These are phyloP conservation scores for Pichia eremophila DNA, from an alignment of 805 yeast species.

Conservation along the genomic window DNA sequence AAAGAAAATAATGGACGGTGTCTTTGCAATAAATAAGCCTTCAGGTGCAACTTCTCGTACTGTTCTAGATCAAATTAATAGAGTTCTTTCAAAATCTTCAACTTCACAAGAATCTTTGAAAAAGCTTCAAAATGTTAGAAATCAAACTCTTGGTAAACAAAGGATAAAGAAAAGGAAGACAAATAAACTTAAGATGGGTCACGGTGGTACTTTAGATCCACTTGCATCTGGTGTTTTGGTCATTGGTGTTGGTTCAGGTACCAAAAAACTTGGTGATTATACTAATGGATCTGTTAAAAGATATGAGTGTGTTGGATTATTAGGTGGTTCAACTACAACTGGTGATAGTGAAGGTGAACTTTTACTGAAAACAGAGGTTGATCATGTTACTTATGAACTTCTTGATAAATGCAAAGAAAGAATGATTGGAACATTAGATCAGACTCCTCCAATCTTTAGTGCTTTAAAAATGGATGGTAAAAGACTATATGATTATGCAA, in stretches of 20 bases:
- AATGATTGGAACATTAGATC: conserved; percentile 74
- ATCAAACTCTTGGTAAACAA: conserved; percentile 35
- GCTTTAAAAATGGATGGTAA: conserved; percentile 93
- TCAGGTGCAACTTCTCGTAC: conserved; percentile 74
- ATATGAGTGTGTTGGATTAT: conserved; percentile 74
- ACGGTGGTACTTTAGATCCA: conserved; percentile 97
- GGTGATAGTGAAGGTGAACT: conserved; percentile 90
- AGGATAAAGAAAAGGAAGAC: conserved; percentile 42
- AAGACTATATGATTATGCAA: conserved; percentile 88
- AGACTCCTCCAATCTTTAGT: conserved; percentile 91
- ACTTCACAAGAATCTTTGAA: conserved; percentile 47
- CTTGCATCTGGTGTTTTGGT: conserved; percentile 91
- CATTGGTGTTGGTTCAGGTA: conserved; percentile 87
- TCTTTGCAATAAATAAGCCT: conserved; percentile 89
- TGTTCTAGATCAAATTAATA: conserved; percentile 58
- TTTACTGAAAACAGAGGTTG: conserved; percentile 44
- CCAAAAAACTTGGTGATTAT: conserved; percentile 67
- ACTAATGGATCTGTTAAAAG: conserved; percentile 67
- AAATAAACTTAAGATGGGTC: conserved; percentile 64
- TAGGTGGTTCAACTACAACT: conserved; percentile 88
- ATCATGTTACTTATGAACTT: conserved; percentile 46
- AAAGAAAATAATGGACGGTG: conserved; percentile 60
- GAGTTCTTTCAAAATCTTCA: conserved; percentile 47
- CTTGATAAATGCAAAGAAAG: conserved; percentile 43
- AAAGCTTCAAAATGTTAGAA: conserved; percentile 38